A percentile compares a stretch with the other conserved stretches of the same genome.
phyloP scores from a whole-genome alignment of 2,329 filamentous ascomycete species.

The Verticillium klebahnii region DNA sequence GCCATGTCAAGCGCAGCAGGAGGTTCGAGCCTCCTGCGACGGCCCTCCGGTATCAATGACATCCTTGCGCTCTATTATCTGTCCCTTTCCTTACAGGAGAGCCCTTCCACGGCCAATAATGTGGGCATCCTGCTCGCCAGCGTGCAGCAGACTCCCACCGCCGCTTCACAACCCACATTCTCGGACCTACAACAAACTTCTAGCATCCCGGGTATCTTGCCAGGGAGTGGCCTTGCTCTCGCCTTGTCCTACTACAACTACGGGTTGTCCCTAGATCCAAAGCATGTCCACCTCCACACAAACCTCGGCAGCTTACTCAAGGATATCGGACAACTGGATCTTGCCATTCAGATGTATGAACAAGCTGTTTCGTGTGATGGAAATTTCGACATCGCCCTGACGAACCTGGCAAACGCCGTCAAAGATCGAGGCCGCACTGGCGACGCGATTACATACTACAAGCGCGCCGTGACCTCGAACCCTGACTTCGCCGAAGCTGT shows the following conservation, averaged over 20 bases:
- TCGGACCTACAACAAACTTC: conserved; percentile 16
- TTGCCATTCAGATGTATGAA: conserved; percentile 96
- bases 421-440: conserved; percentile 92
- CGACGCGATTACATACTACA: conserved; percentile 91
- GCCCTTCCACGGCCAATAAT: conserved; percentile 96
- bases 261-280: conserved; percentile 77
- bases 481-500: conserved; percentile 96
- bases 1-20: conserved; percentile 73
- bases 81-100: conserved; percentile 88
- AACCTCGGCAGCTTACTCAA: conserved; percentile 94
- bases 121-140: conserved; percentile 95
- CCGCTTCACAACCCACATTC: conserved; percentile 12
- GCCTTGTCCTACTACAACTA: conserved; percentile 95
- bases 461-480: conserved; percentile 82
- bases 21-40: conserved; percentile 49
- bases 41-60: conserved; percentile 76
- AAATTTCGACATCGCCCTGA: conserved; percentile 94
- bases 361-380: conserved; percentile 86
- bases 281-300: conserved; percentile 93
- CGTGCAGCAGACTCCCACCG: conserved; percentile 63
- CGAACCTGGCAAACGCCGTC: conserved; percentile 94
- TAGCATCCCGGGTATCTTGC: conserved; percentile 70
- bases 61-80: conserved; percentile 94
- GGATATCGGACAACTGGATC: conserved; percentile 87
- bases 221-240: conserved; percentile 81